Percentiles rank a stretch among this genome's conserved stretches.
These are phyloP conservation scores for Cetradonia linearis DNA, from an alignment of 495 filamentous ascomycete species.

Conservation along the genomic window DNA sequence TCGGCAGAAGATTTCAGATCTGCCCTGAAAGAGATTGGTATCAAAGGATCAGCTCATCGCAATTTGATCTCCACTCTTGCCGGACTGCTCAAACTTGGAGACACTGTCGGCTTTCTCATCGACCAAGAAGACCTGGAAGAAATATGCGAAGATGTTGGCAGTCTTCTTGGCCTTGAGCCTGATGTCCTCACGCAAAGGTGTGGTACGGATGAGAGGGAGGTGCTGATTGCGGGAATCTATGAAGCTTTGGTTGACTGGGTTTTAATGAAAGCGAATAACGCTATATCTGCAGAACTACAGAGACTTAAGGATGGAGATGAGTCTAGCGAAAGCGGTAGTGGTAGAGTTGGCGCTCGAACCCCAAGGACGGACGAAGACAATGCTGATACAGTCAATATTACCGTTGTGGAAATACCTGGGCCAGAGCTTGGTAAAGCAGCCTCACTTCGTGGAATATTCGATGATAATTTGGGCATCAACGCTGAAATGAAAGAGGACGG, in stretches of 20 bases:
- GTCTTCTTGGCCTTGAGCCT: conserved; percentile 75
- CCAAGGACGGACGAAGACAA: conserved; percentile 55
- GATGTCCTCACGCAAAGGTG: conserved; percentile 71
- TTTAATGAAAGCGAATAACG: conserved; percentile 76
- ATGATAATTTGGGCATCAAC: conserved; percentile 86
- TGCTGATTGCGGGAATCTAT: conserved; percentile 76
- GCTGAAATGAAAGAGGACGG: conserved; percentile 95
- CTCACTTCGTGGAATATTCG: conserved; percentile 79
- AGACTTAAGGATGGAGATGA: conserved; percentile 50
- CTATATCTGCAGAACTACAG: conserved; percentile 66
- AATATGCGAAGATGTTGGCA: conserved; percentile 81
- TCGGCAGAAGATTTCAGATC: conserved; percentile 85
- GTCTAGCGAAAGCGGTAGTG: conserved; percentile 48
- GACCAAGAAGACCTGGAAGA: conserved; percentile 80
- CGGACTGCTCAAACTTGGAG: conserved; percentile 81
- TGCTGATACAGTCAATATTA: conserved; percentile 80
- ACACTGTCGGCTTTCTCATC: conserved; percentile 73
- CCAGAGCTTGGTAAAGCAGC: conserved; percentile 73
- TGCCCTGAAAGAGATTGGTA: conserved; percentile 77
- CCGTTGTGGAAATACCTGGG: conserved; percentile 75
- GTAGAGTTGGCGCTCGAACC: conserved; percentile 41
- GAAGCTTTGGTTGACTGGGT: conserved; percentile 96
- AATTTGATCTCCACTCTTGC: conserved; percentile 76
- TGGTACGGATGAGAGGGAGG: conserved; percentile 70
- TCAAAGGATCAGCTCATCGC: conserved; percentile 72